phyloP scores from a whole-genome alignment of 805 yeast genomes.

The Wickerhamiella hasegawae region DNA sequence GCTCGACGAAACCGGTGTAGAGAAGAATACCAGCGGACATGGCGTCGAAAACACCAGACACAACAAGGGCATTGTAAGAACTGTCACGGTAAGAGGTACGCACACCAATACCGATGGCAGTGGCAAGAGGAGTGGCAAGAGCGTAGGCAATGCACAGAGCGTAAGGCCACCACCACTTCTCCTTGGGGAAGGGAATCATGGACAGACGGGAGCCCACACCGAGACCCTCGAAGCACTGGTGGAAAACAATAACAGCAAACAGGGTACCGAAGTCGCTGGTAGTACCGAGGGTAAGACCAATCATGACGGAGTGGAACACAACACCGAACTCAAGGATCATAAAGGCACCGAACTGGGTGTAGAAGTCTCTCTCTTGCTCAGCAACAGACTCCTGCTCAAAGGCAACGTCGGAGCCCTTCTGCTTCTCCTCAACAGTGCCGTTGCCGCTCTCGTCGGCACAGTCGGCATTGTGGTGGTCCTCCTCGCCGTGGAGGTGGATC shows the following conservation, averaged over 20 bases:
- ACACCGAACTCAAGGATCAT: constrained; percentile 57
- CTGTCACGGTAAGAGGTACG: constrained; percentile 39
- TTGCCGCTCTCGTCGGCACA: neutral
- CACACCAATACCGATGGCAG: constrained; percentile 65
- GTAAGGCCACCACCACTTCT: constrained; percentile 35
- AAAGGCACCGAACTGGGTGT: constrained; percentile 28
- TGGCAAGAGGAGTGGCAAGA: constrained; percentile 49
- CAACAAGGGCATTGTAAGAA: constrained; percentile 36
- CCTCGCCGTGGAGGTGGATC: constrained; percentile 20
- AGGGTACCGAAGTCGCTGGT: constrained; percentile 47
- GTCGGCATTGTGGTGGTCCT: constrained; percentile 3
- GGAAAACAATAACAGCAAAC: constrained; percentile 52
- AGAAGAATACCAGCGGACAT: constrained; percentile 57
- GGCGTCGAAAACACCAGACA: constrained; percentile 51
- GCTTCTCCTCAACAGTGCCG: constrained; percentile 3
- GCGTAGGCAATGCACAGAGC: constrained; percentile 34
- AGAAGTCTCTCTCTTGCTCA: constrained; percentile 10
- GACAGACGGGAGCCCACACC: constrained; percentile 63
- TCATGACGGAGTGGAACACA: constrained; percentile 57
- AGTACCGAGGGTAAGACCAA: constrained; percentile 53
- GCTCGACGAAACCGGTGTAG: constrained; percentile 59
- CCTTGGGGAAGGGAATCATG: constrained; percentile 37
- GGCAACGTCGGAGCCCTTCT: constrained; percentile 1
- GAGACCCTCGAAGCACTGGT: constrained; percentile 65
- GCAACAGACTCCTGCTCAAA: constrained; percentile 1